phyloP scores from a whole-genome alignment of 139 green algal species.

The Coccomyxa sp. region DNA sequence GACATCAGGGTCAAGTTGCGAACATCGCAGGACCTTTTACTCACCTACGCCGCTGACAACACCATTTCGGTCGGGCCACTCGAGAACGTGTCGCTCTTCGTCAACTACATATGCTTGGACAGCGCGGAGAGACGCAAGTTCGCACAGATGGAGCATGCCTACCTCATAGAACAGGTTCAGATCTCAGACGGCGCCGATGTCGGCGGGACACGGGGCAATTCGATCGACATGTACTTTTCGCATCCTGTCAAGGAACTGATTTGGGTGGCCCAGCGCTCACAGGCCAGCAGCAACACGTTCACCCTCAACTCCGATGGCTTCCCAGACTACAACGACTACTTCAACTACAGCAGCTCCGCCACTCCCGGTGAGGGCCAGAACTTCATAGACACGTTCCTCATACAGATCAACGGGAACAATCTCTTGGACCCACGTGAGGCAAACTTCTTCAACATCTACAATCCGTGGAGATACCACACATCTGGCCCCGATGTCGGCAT shows the following conservation, averaged over 20 bases:
- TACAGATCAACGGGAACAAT: background rate
- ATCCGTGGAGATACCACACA: background rate
- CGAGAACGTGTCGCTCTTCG: background rate
- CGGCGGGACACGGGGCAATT: background rate
- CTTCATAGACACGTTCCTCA: background rate
- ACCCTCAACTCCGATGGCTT: background rate
- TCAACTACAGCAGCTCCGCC: background rate
- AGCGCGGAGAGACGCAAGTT: background rate
- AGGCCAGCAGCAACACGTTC: background rate
- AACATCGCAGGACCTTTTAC: background rate
- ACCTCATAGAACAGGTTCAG: background rate
- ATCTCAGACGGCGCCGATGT: background rate
- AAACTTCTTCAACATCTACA: conserved; percentile 2
- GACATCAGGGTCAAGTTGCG: background rate
- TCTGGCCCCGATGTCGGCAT: background rate
- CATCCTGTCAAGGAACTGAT: background rate
- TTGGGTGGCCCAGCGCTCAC: background rate
- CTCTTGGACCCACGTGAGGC: background rate
- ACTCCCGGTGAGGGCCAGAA: background rate
- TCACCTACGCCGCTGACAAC: background rate
- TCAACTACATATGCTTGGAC: background rate
- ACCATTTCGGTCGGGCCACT: background rate
- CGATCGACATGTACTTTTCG: conserved; percentile 1
- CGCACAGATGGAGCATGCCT: background rate
- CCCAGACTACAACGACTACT: background rate